Evolutionary conservation across 768 basidiomycete genomes (phyloP).

Genomic region (Leccinellum albellum): DNA sequence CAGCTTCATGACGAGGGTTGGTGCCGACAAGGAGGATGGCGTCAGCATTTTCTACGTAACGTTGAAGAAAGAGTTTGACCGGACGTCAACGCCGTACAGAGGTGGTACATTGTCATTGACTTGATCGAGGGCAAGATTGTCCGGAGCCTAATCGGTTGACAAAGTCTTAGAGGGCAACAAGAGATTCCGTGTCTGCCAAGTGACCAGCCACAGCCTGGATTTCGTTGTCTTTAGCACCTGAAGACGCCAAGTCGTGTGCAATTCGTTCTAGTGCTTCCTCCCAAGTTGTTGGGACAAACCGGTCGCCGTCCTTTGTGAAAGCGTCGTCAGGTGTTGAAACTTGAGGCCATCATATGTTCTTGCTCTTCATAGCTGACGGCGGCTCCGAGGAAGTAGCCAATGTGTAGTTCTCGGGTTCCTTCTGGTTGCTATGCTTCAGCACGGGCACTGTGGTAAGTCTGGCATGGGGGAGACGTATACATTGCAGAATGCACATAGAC

Average conservation of each 20-base stretch:
- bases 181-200: conserved; percentile 89
- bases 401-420: too few relatives aligned
- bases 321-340: conserved; percentile 92
- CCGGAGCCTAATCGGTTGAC: conserved; percentile 90
- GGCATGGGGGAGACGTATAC: too few relatives aligned
- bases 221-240: conserved; percentile 85
- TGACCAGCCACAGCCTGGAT: conserved; percentile 94
- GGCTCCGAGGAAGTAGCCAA: too few relatives aligned
- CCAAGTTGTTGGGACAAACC: conserved; percentile 89
- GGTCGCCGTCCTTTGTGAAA: conserved; percentile 84
- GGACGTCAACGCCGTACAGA: conserved; percentile 79
- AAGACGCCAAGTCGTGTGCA: conserved; percentile 68
- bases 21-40: conserved; percentile 92
- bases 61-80: conserved; percentile 97
- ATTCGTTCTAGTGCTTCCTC: conserved; percentile 81
- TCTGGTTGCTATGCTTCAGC: too few relatives aligned
- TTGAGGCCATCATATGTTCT: conserved; percentile 82
- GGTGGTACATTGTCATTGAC: conserved; percentile 63
- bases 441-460: too few relatives aligned
- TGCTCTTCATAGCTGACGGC: too few relatives aligned
- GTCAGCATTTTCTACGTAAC: conserved; percentile 88
- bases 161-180: conserved; percentile 92
- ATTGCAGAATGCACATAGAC: too few relatives aligned
- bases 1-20: conserved; percentile 95
- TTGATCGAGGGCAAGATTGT: conserved; percentile 85